A percentile compares a stretch with the other conserved stretches of the same genome.
These are phyloP conservation scores for Thalia dealbata DNA, from an alignment of 176 grass and related monocot species.

Conservation along the genomic window DNA sequence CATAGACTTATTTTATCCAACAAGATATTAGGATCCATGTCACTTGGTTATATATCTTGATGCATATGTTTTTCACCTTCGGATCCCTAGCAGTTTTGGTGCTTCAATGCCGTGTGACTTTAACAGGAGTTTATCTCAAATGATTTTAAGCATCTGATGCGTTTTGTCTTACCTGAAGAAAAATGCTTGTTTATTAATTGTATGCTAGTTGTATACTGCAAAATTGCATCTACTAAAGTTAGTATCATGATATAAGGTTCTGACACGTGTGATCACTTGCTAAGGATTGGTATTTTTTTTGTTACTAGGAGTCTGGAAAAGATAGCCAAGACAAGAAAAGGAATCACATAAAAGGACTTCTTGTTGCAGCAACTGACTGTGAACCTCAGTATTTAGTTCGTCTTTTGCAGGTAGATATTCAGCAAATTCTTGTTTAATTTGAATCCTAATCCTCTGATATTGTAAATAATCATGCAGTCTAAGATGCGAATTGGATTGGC, in stretches of 20 bases:
- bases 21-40: not conserved
- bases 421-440: constrained; percentile 16
- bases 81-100: not conserved
- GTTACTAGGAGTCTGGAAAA: constrained; percentile 76
- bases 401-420: constrained; percentile 72
- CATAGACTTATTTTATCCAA: too few species aligned
- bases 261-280: not conserved
- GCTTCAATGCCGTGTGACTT: not conserved
- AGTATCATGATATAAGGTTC: not conserved
- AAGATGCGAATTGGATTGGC: constrained; percentile 98
- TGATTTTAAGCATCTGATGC: not conserved
- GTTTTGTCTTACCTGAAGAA: not conserved
- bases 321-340: constrained; percentile 99
- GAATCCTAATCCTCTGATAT: not conserved
- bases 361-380: constrained; percentile 86
- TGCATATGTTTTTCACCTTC: too few species aligned
- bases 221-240: not conserved
- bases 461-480: constrained; percentile 43
- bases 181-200: not conserved
- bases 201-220: not conserved
- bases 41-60: not conserved
- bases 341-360: constrained; percentile 91
- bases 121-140: not conserved
- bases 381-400: constrained; percentile 94
- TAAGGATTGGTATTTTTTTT: constrained; percentile 10